Evolutionary conservation across 23 red algal species (phyloP).

Genomic region (Gracilaria domingensis): DNA sequence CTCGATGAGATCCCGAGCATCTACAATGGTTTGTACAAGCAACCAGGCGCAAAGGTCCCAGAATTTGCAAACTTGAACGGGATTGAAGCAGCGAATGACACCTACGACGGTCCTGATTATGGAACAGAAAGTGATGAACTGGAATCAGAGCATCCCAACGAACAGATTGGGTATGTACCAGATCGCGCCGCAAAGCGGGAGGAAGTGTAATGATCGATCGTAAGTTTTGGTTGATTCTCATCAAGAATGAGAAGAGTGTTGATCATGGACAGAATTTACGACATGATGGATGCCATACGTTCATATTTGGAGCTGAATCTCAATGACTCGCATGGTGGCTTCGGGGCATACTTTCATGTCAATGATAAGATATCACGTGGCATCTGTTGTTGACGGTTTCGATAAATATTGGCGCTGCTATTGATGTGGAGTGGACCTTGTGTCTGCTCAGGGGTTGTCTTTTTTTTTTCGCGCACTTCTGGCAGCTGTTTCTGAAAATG

Average conservation of each 20-base stretch:
- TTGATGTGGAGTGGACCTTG: neutral
- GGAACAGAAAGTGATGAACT: constrained; percentile 20
- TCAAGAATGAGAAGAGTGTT: neutral
- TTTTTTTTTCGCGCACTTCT: constrained; percentile 16
- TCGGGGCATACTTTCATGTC: neutral
- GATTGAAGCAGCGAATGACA: constrained; percentile 33
- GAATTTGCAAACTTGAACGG: constrained; percentile 51
- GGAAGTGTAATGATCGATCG: constrained; percentile 6
- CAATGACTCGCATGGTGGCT: neutral
- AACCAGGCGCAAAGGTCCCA: constrained; percentile 21
- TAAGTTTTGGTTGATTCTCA: neutral
- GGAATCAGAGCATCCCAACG: constrained; percentile 52
- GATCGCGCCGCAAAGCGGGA: constrained; percentile 45
- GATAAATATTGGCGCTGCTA: neutral
- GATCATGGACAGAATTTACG: too few relatives aligned
- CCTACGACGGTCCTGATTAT: constrained; percentile 34
- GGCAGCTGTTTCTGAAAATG: neutral
- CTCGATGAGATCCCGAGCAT: constrained; percentile 44
- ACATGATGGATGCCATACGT: neutral
- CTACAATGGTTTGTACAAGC: constrained; percentile 41
- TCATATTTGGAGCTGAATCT: neutral
- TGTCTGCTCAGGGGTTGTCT: neutral
- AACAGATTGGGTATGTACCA: constrained; percentile 60
- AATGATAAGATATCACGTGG: neutral
- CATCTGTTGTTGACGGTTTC: neutral